Evolutionary conservation across 2,329 filamentous ascomycete species (phyloP), one percentile per base, ranked within the genome.

Genomic region (Colletotrichum australisinense): DNA sequence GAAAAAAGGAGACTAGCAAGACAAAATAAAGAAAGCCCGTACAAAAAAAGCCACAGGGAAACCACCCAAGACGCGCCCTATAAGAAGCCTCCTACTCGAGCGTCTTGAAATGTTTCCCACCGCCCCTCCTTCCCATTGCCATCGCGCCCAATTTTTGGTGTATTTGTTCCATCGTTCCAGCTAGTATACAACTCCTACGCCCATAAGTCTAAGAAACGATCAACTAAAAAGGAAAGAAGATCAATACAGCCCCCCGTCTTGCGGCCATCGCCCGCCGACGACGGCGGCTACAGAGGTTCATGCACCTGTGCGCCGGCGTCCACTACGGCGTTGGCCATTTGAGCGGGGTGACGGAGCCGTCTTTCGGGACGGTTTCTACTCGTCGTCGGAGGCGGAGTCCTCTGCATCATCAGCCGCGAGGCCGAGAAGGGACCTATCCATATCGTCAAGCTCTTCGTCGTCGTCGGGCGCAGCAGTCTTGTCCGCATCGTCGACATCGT

Each of bases 401-500:
- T 72, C 69, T 19, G 7, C 70, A 8, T 73, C 67, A n/a, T 74
- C 64, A 5, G 67, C 71, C 22, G 71, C 49, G 24, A 75, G 68
- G 32, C 74, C 74, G 30, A 75, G 30, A 19, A 74, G 60, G n/a
- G 74, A 75, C 42, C 72, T 63, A 11, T 75, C 74, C 67, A 75
- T 74, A 63, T 87, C 87, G 55, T 81, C 85, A 26, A 84, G 83
- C 46, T 85, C 85, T 2, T 82, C 81, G 9, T 80, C 79, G 6
- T 83, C 85, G 12, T 53, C 71, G 7, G 77, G 78, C 8, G 72
- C 32, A 4, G 63, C 74, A 22, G 75, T 76, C 69, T 76, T 72
- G 55, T 77, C 78, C 3, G 65, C 80, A 32, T 83, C 85, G 56
- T 87, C 86, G 65, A 86, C 86, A 32, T 91, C 89, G 67, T 89